Base-by-base conservation (phyloP, 148 eudicot genomes). In the Chenopodium album region DNA sequence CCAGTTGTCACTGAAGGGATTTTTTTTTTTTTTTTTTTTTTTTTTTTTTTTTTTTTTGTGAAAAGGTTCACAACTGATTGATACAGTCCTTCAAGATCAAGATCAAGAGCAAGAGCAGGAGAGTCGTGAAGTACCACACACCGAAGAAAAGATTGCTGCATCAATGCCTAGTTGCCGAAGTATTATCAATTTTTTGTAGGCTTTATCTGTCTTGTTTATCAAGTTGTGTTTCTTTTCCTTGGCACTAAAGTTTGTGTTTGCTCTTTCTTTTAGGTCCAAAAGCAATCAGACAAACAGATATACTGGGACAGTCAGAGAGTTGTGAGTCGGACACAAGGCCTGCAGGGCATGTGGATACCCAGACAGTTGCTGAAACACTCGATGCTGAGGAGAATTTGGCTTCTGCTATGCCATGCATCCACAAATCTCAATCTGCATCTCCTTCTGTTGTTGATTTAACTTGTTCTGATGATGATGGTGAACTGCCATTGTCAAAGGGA, bases 391-490 rank as follows among this genome's bases (percentile, higher is more conserved):
- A 41, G 37, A 72, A 71, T 44, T 34, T 69, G 14, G 70, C 56
- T 59, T 71, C 82, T 29, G 41, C 76, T 10, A 41, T 28, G 70
- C 80, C 41, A 9, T 56, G 37, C 20, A 9, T 14, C 46, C 60
- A 44, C 44, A 82, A 82, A 71, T 10, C 75, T 11, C 2, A 72
- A 4, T 32, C 71, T 26, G 72, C 8, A 13, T 17, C 37, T 8
- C 14, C 32, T 23, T 3, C 22, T 14, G 4, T 65, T 44, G 28
- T 82, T 20, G 70, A 56, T 41, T 32, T 83, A 19, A 48, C 65
- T 78, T 54, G 69, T 70, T 82, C 84, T 73, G 82, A 83, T 65
- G 82, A 78, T 16, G 78, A 73, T 22, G 81, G 48, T 34, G 75
- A 65, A 8, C 29, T 37, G 44, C 56, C 82, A 41, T 44, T 1